Percentiles rank a stretch among this genome's conserved stretches.
These are phyloP conservation scores for Stephania cephalantha DNA, from an alignment of 164 flowering plant species.

Conservation along the genomic window DNA sequence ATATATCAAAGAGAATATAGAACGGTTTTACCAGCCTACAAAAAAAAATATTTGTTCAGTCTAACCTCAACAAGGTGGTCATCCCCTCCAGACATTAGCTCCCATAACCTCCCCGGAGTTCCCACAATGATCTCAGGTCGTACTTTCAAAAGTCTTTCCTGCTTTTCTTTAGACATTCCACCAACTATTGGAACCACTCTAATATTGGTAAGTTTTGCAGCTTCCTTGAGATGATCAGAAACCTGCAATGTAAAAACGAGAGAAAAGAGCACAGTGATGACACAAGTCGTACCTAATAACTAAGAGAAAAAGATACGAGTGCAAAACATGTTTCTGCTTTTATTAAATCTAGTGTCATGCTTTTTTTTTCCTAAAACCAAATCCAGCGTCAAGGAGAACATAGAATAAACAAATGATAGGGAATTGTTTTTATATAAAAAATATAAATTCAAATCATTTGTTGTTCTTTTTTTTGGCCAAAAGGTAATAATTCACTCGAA, in stretches of 20 bases:
- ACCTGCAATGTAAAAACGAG: conserved; percentile 39
- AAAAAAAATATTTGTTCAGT: background rate
- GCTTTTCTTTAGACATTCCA: conserved; percentile 87
- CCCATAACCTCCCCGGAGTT: conserved; percentile 98
- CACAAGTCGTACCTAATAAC: background rate
- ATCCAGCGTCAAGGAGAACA: no score
- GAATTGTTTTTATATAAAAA: no score
- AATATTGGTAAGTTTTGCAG: conserved; percentile 42
- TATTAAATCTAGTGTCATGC: no score
- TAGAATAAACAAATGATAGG: no score
- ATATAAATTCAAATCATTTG: no score
- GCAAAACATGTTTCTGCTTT: no score
- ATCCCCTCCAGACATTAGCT: conserved; percentile 90
- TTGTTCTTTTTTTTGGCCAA: no score
- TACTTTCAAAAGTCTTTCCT: conserved; percentile 75
- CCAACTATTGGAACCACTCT: conserved; percentile 89
- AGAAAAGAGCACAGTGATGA: background rate
- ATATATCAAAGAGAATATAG: background rate
- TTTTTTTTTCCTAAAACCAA: no score
- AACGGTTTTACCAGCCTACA: background rate
- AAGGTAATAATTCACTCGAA: no score
- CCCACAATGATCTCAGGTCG: conserved; percentile 91
- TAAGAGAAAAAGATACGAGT: background rate
- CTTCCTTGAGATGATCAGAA: conserved; percentile 77
- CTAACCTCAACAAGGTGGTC: conserved; percentile 80